Evolutionary conservation across 352 stramenopile species (phyloP).

Genomic region (Halophytophthora polymorphica): DNA sequence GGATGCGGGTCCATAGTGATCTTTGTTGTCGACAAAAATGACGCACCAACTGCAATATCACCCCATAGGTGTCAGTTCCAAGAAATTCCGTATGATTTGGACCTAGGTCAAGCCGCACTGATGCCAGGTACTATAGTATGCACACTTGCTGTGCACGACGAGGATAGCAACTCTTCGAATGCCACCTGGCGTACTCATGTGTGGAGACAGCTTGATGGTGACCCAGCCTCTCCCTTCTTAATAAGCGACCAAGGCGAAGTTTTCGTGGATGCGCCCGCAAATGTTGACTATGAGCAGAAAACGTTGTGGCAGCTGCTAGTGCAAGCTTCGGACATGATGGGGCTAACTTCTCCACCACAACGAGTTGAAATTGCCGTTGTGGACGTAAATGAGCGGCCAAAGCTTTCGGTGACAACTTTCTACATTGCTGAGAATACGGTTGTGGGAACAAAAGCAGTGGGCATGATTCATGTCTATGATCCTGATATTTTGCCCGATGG

Average conservation of each 20-base stretch:
- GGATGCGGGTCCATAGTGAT: slow-evolving; percentile 11
- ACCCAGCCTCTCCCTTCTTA: slow-evolving; percentile 13
- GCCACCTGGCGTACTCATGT: slow-evolving; percentile 15
- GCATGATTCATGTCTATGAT: slow-evolving; percentile 19
- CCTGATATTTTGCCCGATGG: slow-evolving; percentile 15
- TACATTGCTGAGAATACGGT: slow-evolving; percentile 23
- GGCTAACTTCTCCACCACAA: slow-evolving; percentile 11
- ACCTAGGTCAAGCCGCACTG: slow-evolving; percentile 7
- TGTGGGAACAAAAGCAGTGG: neutral
- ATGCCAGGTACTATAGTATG: slow-evolving; percentile 13
- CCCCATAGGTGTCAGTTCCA: slow-evolving; percentile 15
- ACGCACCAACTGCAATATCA: slow-evolving; percentile 14
- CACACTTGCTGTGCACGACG: slow-evolving; percentile 15
- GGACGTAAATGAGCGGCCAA: slow-evolving; percentile 22
- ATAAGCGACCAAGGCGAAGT: slow-evolving; percentile 13
- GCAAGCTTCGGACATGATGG: slow-evolving; percentile 17
- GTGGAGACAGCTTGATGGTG: slow-evolving; percentile 10
- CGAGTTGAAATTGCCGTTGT: slow-evolving; percentile 12
- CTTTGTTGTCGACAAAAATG: slow-evolving; percentile 14
- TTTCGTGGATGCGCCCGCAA: slow-evolving; percentile 9
- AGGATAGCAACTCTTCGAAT: slow-evolving; percentile 14
- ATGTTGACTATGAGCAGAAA: slow-evolving; percentile 16
- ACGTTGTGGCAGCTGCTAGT: slow-evolving; percentile 14
- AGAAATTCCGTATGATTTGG: slow-evolving; percentile 20
- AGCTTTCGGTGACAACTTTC: slow-evolving; percentile 10